phyloP scores from a whole-genome alignment of 345 rosid genomes.

The Acer negundo region DNA sequence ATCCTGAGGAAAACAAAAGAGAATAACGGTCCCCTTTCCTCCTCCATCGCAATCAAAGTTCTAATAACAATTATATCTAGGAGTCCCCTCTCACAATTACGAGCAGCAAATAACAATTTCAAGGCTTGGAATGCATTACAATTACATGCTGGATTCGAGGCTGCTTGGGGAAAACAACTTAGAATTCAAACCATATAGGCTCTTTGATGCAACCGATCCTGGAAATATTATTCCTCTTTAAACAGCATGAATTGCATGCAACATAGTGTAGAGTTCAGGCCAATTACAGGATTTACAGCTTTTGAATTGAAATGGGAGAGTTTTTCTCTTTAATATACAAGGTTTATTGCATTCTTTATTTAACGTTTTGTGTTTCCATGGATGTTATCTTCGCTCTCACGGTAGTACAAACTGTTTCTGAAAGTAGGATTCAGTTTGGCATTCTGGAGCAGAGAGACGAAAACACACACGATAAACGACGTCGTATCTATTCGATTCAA shows the following conservation, averaged over 20 bases:
- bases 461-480: no score
- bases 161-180: not conserved
- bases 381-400: not conserved
- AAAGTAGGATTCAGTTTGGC: not conserved
- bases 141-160: not conserved
- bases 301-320: not conserved
- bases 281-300: not conserved
- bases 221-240: not conserved
- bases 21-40: conserved; percentile 18
- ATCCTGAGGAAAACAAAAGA: conserved; percentile 39
- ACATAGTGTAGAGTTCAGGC: conserved; percentile 5
- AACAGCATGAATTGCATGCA: not conserved
- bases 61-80: not conserved
- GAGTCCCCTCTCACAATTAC: conserved; percentile 1
- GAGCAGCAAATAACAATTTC: not conserved
- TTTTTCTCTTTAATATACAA: not conserved
- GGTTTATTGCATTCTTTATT: not conserved
- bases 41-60: conserved; percentile 2
- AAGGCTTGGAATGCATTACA: conserved; percentile 1
- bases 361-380: not conserved
- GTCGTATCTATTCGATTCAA: no score
- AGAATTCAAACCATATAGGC: not conserved
- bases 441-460: not conserved
- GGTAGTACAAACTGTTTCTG: not conserved
- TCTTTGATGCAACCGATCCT: not conserved